Base-by-base conservation (phyloP, 805 yeast genomes). In the Starmera pachycereana region DNA sequence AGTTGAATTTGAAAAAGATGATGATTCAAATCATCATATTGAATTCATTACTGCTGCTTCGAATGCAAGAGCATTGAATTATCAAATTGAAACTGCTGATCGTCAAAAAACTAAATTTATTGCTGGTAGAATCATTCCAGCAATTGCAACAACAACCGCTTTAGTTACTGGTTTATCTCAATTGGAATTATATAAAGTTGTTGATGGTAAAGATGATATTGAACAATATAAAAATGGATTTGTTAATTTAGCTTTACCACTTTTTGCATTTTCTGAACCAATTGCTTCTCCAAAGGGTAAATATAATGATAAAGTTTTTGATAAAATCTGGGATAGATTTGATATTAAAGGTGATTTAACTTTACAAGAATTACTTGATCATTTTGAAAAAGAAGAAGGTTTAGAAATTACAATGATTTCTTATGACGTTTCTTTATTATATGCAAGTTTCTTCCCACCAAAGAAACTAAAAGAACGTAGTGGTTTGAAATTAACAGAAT, bases 111-210 rank as follows among this genome's bases (percentile, higher is more conserved):
- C 98, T 32, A 92, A 92, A 67, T 87, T 90, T 54, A 90, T 92
- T 60, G 99, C 99, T 7, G 99, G 99, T 37, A 81, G 94, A 63
- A 92, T 92, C 50, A 92, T 92, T 50, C 99, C 99, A 12, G 98
- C 98, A 16, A 92, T 92, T 68, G 98, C 98, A 31, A 92, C 99
- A 3, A 92, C 99, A 2, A 92, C 99, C n/a, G 95, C 97, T 9
- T 68, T 89, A 50, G 98, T 92, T 18, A 86, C 98, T 7, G 99
- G 99, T 37, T 70, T 92, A 54, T 94, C 88, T 19, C 85, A 94
- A 54, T 66, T 92, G 49, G 99, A 92, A 64, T 69, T 90, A 42
- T 84, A 85, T 69, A 92, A 92, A 68, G 90, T 92, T 47, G 85
- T 78, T 35, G 94, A 81, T 54, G 73, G 74, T 12, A 77, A 81